Base-by-base conservation (phyloP, 2,329 filamentous ascomycete species). In the Cladophialophora exuberans region DNA sequence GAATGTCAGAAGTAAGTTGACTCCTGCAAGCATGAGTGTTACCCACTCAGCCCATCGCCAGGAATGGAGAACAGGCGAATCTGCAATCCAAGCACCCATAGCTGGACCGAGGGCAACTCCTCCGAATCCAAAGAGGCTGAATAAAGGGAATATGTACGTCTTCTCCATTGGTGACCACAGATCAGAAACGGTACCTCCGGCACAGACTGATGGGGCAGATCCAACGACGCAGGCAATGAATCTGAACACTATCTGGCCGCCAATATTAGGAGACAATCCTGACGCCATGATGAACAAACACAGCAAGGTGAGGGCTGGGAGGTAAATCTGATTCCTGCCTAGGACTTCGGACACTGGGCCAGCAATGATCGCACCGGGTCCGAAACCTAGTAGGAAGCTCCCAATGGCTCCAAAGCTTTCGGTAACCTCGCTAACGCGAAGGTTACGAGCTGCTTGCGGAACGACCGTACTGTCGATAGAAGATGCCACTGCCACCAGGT, bases 171-270 rank as follows among this genome's bases (percentile, higher is more conserved):
- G 72, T 38, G 68, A 70, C 65, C 75, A 81, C 28, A 80, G 67
- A 62, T 81, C 79, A 6, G 70, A 68, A 3, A 79, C 69, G 0
- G 71, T 73, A 3, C 76, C 76, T 1, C 76, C 76, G 7, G 75
- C 76, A 60, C 66, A 80, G 36, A 71, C 78, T 59, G 72, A 67
- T 15, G 70, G 78, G 39, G 72, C 78, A 60, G 68, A 79, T 1
- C 76, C 71, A 4, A 75, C 75, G 0, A 83, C 79, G 0, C 79
- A 78, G 2, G 79, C 74, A 3, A 82, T 60, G 56, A 79, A 80
- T 2, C 79, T 73, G 52, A 79, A 80, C 0, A 72, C 70, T 5
- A 81, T 65, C 49, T 80, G 76, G 3, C 74, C 73, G 0, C 66
- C 71, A 49, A 81, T 73, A 18, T 73, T 78, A 3, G 74, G 74